phyloP scores from a whole-genome alignment of 2,329 filamentous ascomycete genomes.

The Chaetomiaceae sp. region DNA sequence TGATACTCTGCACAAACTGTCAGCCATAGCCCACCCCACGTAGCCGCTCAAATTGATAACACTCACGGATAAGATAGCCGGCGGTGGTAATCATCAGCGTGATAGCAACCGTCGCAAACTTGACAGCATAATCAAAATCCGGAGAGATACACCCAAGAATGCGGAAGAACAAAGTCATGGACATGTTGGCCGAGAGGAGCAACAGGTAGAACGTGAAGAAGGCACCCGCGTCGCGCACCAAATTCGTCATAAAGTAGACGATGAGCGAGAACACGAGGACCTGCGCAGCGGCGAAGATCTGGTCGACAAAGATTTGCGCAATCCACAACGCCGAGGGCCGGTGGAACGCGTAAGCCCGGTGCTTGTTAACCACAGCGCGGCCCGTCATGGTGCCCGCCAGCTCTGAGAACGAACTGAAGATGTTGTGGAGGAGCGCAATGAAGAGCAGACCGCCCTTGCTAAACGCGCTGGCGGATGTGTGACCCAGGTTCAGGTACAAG shows the following conservation, averaged over 20 bases:
- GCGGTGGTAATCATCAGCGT: slow-evolving; percentile 76
- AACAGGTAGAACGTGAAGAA: slow-evolving; percentile 75
- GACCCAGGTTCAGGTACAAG: slow-evolving; percentile 65
- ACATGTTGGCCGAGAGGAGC: slow-evolving; percentile 61
- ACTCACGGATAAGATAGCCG: slow-evolving; percentile 66
- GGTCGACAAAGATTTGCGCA: slow-evolving; percentile 73
- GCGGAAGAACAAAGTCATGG: slow-evolving; percentile 72
- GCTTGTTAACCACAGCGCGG: slow-evolving; percentile 74
- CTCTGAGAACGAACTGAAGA: slow-evolving; percentile 80
- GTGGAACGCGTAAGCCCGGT: slow-evolving; percentile 77
- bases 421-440: slow-evolving; percentile 74
- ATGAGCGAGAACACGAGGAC: slow-evolving; percentile 69
- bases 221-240: slow-evolving; percentile 62
- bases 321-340: slow-evolving; percentile 77
- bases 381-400: slow-evolving; percentile 69
- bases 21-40: background rate
- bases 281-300: slow-evolving; percentile 63
- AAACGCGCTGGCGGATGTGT: slow-evolving; percentile 65
- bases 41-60: background rate
- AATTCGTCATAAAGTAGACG: slow-evolving; percentile 71
- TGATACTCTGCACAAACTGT: slow-evolving; percentile 4
- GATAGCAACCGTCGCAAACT: slow-evolving; percentile 72
- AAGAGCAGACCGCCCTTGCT: slow-evolving; percentile 78
- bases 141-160: slow-evolving; percentile 69
- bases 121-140: slow-evolving; percentile 80